Evolutionary conservation across 2,329 filamentous ascomycete species (phyloP), one percentile per base, ranked within the genome.

Genomic region (Aspergillus jensenii): DNA sequence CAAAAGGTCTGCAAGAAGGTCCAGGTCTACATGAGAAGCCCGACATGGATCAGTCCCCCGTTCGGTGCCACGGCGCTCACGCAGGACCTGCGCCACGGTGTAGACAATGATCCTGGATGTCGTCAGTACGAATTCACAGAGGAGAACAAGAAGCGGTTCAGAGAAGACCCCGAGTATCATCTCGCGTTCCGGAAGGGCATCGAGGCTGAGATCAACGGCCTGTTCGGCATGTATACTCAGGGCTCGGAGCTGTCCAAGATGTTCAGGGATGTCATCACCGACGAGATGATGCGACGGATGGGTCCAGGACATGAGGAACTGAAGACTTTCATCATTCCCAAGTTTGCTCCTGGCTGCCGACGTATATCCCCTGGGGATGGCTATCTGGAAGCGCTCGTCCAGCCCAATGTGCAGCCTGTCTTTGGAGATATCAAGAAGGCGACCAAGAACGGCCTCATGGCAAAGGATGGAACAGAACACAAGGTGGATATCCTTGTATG

Each of bases 61-160:
- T 56, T 56, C 12, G 48, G 48, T 3, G 25, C 51, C 4, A 45
- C 51, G 6, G 51, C 51, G 19, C 41, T 53, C 9, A 53, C 40
- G n/a, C 15, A 53, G 25, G 49, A 43, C 7, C 21, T 51, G 2
- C 51, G 51, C 4, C n/a, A 45, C 3, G 51, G 40, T 19, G n/a
- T 14, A 3, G 40, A 45, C 11, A 11, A 17, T 14, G 40, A 53
- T 6, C 51, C 51, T 9, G 51, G 47, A 15, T 19, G 17, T 39
- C 47, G 47, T 0, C 47, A 49, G 19, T 49, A 49, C 33, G 11
- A 33, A 27, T 62, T 59, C 17, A 59, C 63, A 4, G 59, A 65
- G 14, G 62, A 64, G 35, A 62, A 68, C 46, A 67, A 64, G 27
- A 31, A 55, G 35, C 37, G 50, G 12, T 67, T 67, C 23, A 37